Base-by-base conservation (phyloP, 495 filamentous ascomycete genomes). In the Penicillium taxi region DNA sequence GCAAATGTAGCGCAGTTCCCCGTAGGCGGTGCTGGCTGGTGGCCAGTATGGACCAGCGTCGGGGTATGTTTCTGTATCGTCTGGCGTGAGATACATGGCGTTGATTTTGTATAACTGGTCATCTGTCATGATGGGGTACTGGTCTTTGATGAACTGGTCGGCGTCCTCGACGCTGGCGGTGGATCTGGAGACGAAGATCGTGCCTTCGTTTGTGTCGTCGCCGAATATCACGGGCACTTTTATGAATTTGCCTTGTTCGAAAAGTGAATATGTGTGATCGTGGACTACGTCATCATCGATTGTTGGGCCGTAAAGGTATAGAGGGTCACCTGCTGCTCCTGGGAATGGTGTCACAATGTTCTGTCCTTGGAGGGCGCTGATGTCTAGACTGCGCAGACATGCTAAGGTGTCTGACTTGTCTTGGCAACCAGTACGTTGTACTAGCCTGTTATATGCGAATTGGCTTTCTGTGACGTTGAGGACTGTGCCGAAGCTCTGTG, bases 1-100 rank as follows among this genome's bases (percentile, higher is more conserved):
- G 37, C 83, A 88, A 48, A 67, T 80, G 58, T 86, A 86, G n/a
- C 81, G 73, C 39, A 84, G 68, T 45, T 86, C 78, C 15, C 81
- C 81, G 48, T 85, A 88, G 3, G 74, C 74, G 25, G 72, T 65
- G 38, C 70, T 67, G 9, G 70, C 62, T n/a, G 78, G 72, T 0
- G 67, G 64, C 74, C 77, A 82, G 58, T 74, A 80, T 13, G 60
- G 52, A 1, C 68, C 68, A 2, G 57, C 41, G 20, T 58, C 49
- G 0, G 65, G 74, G 49, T 67, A 78, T 40, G 23, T 38, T 4
- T 50, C 43, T 2, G 53, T 59, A 20, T 64, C 48, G 42, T 66
- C 50, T 24, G 45, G 34, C 36, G 57, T 55, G 21, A 81, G 73
- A 58, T 83, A 88, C 35, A 76, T 63, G 5, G 45, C 34, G 48